phyloP scores from a whole-genome alignment of 208 protist species.

The Acanthamoeba pearcei region DNA sequence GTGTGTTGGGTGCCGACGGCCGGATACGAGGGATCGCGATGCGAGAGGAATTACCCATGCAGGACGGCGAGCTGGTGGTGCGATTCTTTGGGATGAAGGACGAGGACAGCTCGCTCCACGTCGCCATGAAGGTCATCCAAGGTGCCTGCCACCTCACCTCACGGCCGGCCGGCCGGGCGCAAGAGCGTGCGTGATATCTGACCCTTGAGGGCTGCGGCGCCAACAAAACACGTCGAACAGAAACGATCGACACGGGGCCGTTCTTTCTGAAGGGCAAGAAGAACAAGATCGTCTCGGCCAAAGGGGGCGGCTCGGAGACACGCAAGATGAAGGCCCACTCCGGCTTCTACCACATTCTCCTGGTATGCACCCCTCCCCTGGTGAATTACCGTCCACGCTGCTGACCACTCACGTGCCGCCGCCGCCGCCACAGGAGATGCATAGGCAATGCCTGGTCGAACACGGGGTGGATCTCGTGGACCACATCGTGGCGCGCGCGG shows the following conservation, averaged over 20 bases:
- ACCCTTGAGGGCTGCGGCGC: neutral
- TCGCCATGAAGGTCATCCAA: constrained; percentile 65
- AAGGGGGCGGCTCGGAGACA: neutral
- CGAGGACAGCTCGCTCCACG: constrained; percentile 7
- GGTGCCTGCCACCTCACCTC: neutral
- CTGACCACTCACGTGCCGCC: neutral
- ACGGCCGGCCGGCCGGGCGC: neutral
- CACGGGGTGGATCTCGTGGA: constrained; percentile 44
- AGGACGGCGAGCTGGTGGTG: constrained; percentile 64
- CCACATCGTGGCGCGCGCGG: constrained; percentile 25
- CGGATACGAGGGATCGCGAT: constrained; percentile 9
- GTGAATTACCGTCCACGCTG: neutral
- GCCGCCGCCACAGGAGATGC: neutral
- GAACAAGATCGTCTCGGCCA: constrained; percentile 25
- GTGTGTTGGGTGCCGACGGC: neutral
- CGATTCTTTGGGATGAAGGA: constrained; percentile 73
- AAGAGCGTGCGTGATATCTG: neutral
- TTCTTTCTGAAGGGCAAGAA: constrained; percentile 60
- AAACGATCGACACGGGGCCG: constrained; percentile 21
- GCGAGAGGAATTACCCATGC: neutral
- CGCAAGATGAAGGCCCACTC: constrained; percentile 55
- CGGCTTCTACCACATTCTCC: constrained; percentile 51
- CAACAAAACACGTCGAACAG: neutral
- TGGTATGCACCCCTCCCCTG: neutral
- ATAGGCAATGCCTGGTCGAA: constrained; percentile 1